A percentile compares a stretch with the other conserved stretches of the same genome.
phyloP scores from a whole-genome alignment of 83 land plant genomes.

The Picea engelmannii region DNA sequence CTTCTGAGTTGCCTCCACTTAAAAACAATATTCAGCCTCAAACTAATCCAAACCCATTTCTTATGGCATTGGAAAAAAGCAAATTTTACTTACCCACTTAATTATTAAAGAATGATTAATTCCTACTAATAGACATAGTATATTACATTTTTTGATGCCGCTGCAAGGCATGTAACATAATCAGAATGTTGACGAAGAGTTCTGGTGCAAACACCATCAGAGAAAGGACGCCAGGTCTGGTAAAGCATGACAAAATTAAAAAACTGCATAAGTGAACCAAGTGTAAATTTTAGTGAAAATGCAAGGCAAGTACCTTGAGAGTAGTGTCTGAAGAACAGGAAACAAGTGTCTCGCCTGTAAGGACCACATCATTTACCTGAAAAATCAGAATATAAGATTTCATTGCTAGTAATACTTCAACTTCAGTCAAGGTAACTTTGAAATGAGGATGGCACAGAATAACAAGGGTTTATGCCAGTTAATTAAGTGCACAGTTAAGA shows the following conservation, averaged over 20 bases:
- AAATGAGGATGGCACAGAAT: not conserved
- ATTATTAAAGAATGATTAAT: not conserved
- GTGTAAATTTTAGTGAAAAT: not conserved
- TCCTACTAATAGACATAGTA: not conserved
- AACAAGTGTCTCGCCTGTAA: conserved; percentile 70
- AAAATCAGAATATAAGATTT: not conserved
- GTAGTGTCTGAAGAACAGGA: conserved; percentile 84
- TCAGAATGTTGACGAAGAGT: conserved; percentile 97
- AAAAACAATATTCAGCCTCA: not conserved
- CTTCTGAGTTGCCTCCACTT: not conserved
- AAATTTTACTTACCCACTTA: not conserved
- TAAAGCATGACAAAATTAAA: conserved; percentile 3
- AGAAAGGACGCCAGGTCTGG: conserved; percentile 84
- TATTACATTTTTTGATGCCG: conserved; percentile 91
- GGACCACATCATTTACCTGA: conserved; percentile 96
- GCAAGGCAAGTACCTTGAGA: conserved; percentile 53
- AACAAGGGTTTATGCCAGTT: too few species aligned
- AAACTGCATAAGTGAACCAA: conserved; percentile 10
- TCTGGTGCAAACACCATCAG: conserved; percentile 79
- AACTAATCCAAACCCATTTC: conserved; percentile 9
- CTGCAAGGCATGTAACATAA: conserved; percentile 93
- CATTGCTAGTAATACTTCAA: not conserved
- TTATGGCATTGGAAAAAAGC: not conserved
- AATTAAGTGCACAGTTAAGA: too few species aligned
- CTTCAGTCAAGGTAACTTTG: not conserved